Base-by-base conservation (phyloP, 2,329 filamentous ascomycete species). In the Pleochaeta shiraiana region DNA sequence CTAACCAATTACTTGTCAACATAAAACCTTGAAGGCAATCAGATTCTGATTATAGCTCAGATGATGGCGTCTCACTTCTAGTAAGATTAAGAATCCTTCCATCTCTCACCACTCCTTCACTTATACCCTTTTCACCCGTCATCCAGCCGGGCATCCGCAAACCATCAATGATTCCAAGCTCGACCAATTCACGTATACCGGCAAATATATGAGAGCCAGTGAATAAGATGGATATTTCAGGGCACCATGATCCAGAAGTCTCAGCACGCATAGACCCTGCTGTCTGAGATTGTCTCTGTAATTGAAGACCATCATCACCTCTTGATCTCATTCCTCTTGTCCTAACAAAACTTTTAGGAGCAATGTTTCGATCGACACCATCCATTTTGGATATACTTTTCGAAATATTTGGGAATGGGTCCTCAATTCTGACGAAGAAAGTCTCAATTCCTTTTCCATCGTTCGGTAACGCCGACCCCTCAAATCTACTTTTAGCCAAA, bases 121-220 rank as follows among this genome's bases (percentile, higher is more conserved):
- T 93, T 4, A 93, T 83, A 0, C 85, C 87, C 55, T 90, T 87
- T 70, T 95, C 90, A 1, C 90, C 90, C 0, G 89, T 93, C 85
- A 95, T 86, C 89, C 90, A 95, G 0, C 87, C 87, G 0, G 90
- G 90, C 86, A 95, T 91, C 64, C 78, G 81, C 70, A 84, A 80
- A 0, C 88, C 86, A 71, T 95, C 83, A 30, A 95, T 77, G 63
- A 88, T 79, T 0, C 88, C 89, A 19, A 82, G 76, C 73, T 95
- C 89, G 0, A 92, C 86, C 34, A 95, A 78, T 70, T 86, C 83
- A 60, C 88, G 80, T 28, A 95, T 79, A 0, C 90, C 90, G 0
- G 85, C 85, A 75, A 95, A 92, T 2, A 95, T 84, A 72, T 95
- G 88, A 0, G 79, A 74, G 0, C 90, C 90, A 45, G 85, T 81